Base-by-base conservation (phyloP, 768 basidiomycete genomes). In the Mycena epipterygia region DNA sequence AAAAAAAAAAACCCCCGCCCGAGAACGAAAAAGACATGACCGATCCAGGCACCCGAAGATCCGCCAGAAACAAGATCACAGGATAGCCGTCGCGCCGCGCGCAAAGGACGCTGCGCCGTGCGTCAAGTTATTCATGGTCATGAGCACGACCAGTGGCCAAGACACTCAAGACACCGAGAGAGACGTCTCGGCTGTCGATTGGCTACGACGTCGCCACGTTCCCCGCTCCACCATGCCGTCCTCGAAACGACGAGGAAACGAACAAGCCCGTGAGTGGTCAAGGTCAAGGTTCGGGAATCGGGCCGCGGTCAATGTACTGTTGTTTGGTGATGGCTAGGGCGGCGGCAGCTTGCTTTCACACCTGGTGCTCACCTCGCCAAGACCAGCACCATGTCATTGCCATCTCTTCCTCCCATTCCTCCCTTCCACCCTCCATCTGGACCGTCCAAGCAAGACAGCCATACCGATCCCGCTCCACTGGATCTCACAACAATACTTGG, bases 361-460 rank as follows among this genome's bases (percentile, higher is more conserved):
- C 35, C 35, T 37, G 35, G 35, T 37, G 35, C 35, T 37, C 35
- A 37, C 35, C 49, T 51, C 49, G 49, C 25, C 49, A 51, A 51
- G 49, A 51, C 49, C 33, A 55, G 53, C 53, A 55, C 32, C 53
- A 55, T 55, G 53, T 55, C 53, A 55, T 37, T 55, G 55, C 55
- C 55, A 25, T 57, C 55, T 37, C 35, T 57, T 57, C 37, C 55
- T 57, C 55, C 35, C 55, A 57, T 27, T 32, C 49, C 29, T 51
- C 27, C 49, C 49, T 51, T 30, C 32, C 55, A 56, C 29, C 59
- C 59, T 48, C 44, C 59, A 61, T 49, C 60, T 61, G 60, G 60
- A 60, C 58, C 58, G 19, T 60, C 58, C 42, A 60, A 60, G 58
- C 58, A 46, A 60, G 58, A 46, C 44, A 41, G 25, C 37, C 32